Evolutionary conservation across 371 early-diverging fungal species (phyloP).

Genomic region (Basidiobolus meristosporus): DNA sequence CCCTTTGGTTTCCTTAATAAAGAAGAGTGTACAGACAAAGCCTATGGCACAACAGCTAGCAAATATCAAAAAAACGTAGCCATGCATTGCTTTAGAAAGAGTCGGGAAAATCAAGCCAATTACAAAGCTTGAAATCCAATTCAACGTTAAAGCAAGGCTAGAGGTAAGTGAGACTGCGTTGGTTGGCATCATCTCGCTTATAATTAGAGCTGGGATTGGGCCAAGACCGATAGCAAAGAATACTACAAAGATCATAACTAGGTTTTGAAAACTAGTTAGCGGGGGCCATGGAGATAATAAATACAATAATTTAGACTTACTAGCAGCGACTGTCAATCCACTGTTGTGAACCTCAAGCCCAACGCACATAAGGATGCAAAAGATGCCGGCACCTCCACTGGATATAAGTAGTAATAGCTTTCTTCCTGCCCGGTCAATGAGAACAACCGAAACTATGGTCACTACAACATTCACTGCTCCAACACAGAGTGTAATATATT

Average conservation of each 20-base stretch:
- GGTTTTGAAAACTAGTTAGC: too few species aligned
- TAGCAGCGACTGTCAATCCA: too few species aligned
- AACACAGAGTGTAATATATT: slow-evolving; percentile 27
- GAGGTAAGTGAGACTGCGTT: slow-evolving; percentile 40
- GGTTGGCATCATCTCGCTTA: slow-evolving; percentile 42
- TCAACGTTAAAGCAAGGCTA: slow-evolving; percentile 31
- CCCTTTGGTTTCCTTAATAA: slow-evolving; percentile 36
- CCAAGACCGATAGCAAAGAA: slow-evolving; percentile 72
- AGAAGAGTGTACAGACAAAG: slow-evolving; percentile 28
- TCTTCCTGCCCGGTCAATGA: slow-evolving; percentile 60
- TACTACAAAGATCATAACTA: too few species aligned
- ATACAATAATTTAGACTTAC: too few species aligned
- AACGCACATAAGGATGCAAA: too few species aligned
- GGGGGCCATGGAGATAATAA: too few species aligned
- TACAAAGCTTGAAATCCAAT: slow-evolving; percentile 48
- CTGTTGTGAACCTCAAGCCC: too few species aligned
- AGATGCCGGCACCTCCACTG: too few species aligned
- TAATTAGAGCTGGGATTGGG: slow-evolving; percentile 50
- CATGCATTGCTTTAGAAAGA: slow-evolving; percentile 27
- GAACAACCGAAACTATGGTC: slow-evolving; percentile 21
- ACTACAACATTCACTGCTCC: slow-evolving; percentile 29
- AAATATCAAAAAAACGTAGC: slow-evolving; percentile 55
- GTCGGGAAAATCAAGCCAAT: slow-evolving; percentile 42
- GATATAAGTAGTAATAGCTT: slow-evolving; percentile 45
- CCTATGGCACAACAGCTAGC: slow-evolving; percentile 26